These are phyloP conservation scores for Halophytophthora batemanensis DNA, from an alignment of 352 stramenopile species.

Conservation along the genomic window DNA sequence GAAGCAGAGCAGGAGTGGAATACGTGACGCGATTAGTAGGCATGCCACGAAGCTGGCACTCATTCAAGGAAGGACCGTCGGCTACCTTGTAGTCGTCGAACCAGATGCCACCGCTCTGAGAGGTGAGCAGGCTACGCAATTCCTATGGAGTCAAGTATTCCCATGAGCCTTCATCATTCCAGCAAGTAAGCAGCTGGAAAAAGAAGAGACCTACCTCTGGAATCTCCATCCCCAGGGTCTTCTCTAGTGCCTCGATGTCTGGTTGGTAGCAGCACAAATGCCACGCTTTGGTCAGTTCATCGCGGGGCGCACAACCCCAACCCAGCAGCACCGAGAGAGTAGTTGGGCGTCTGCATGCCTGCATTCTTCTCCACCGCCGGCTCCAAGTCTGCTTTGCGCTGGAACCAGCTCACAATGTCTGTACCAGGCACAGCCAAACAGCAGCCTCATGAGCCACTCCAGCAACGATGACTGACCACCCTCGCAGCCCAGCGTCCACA, in stretches of 20 bases:
- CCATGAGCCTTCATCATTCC: background rate
- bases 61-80: background rate
- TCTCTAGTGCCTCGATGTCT: slow-evolving; percentile 77
- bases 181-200: background rate
- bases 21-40: slow-evolving; percentile 3
- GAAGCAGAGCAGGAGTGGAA: background rate
- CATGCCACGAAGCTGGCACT: background rate
- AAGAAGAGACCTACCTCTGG: slow-evolving; percentile 32
- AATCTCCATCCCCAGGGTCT: slow-evolving; percentile 55
- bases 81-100: slow-evolving; percentile 80
- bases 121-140: slow-evolving; percentile 59
- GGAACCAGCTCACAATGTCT: slow-evolving; percentile 86
- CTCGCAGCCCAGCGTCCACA: slow-evolving; percentile 5
- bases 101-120: slow-evolving; percentile 79
- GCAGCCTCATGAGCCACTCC: too few species aligned
- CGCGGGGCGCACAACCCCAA: too few species aligned
- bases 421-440: too few species aligned
- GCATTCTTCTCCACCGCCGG: slow-evolving; percentile 38
- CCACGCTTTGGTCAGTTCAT: background rate
- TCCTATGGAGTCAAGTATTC: slow-evolving; percentile 22
- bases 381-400: slow-evolving; percentile 70
- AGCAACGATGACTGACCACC: too few species aligned
- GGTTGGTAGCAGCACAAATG: background rate
- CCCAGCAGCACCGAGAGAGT: too few species aligned
- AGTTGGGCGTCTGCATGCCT: slow-evolving; percentile 14